Conservation (phyloP, 805 yeast species). For the Yarrowia sp. region DNA sequence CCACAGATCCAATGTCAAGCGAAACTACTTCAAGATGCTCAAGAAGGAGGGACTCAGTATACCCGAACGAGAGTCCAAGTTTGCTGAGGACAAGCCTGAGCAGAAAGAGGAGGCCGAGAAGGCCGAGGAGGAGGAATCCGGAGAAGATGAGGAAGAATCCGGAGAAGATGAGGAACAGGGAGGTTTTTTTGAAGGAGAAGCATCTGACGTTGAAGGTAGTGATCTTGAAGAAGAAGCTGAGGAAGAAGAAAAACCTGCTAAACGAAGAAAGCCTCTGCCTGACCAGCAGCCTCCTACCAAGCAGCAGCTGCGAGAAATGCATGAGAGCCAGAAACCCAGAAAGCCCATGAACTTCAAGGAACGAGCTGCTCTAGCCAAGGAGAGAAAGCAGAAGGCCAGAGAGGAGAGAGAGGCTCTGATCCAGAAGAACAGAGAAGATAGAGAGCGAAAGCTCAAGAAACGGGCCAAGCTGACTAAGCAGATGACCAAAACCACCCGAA, state of each 20-base stretch:
- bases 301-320: constrained; percentile 17
- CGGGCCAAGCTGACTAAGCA: constrained; percentile 57
- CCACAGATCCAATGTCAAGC: constrained; percentile 81
- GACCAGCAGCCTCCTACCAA: constrained; percentile 37
- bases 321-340: constrained; percentile 17
- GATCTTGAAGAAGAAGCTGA: constrained; percentile 41
- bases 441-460: constrained; percentile 49
- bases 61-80: constrained; percentile 53
- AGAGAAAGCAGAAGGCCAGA: constrained; percentile 55
- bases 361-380: constrained; percentile 51
- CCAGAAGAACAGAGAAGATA: constrained; percentile 53
- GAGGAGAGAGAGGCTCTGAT: constrained; percentile 54
- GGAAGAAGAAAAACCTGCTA: constrained; percentile 38
- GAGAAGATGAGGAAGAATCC: neutral
- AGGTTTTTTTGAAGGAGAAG: neutral
- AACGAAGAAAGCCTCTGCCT: constrained; percentile 43
- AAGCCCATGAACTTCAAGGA: constrained; percentile 49
- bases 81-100: constrained; percentile 22
- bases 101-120: neutral
- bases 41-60: constrained; percentile 70
- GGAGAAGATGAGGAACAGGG: neutral
- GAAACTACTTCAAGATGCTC: constrained; percentile 77
- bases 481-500: constrained; percentile 62
- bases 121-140: constrained; percentile 23
- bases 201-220: constrained; percentile 30